These are phyloP conservation scores for Penicillium cosmopolitanum DNA, from an alignment of 495 filamentous ascomycete species.

Conservation along the genomic window DNA sequence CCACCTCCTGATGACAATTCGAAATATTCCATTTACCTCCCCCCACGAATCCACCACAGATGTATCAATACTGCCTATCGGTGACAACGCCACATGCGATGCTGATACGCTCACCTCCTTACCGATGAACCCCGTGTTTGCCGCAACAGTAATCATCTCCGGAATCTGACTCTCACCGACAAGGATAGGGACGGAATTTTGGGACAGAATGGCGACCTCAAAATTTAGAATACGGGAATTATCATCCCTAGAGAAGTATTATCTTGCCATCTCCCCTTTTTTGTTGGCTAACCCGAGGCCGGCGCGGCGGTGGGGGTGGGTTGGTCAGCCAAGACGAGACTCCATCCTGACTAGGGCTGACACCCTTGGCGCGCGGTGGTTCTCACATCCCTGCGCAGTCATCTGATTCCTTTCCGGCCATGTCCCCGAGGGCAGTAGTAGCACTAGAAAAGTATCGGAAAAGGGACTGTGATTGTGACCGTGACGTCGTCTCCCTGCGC, in stretches of 20 bases:
- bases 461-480: neutral
- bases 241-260: neutral
- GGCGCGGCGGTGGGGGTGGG: neutral
- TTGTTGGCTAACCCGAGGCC: neutral
- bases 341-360: conserved; percentile 6
- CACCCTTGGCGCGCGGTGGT: conserved; percentile 1
- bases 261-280: neutral
- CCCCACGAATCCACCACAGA: too few species aligned
- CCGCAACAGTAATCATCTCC: conserved; percentile 10
- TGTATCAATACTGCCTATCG: conserved; percentile 2
- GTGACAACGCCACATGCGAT: conserved; percentile 8
- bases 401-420: conserved; percentile 11
- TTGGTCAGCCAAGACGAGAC: neutral
- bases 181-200: conserved; percentile 1
- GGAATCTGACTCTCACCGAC: conserved; percentile 4
- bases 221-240: neutral
- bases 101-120: conserved; percentile 17
- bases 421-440: neutral
- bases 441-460: neutral
- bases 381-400: conserved; percentile 8
- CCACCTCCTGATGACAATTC: too few species aligned
- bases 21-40: too few species aligned
- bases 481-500: conserved; percentile 15
- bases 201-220: conserved; percentile 1
- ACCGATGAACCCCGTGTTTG: conserved; percentile 4